phyloP scores from a whole-genome alignment of 1,284 basidiomycete species.

The Microbotryomycetes sp. region DNA sequence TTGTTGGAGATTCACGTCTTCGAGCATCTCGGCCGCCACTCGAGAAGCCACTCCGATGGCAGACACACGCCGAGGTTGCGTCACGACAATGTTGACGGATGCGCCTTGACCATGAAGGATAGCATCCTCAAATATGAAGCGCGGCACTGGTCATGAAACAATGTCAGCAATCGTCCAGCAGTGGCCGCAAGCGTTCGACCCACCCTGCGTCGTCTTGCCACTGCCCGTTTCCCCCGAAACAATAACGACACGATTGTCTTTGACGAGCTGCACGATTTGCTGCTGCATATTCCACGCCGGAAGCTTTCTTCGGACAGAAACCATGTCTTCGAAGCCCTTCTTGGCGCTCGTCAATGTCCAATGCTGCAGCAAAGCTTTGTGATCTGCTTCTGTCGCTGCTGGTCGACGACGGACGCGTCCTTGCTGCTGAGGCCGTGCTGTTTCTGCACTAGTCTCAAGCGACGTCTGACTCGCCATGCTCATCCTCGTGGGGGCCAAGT shows the following conservation, averaged over 20 bases:
- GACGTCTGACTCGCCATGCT: background rate
- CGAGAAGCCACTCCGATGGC: constrained; percentile 84
- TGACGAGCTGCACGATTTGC: constrained; percentile 58
- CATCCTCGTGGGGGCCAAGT: constrained; percentile 44
- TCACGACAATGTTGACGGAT: constrained; percentile 71
- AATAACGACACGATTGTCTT: constrained; percentile 56
- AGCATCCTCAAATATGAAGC: constrained; percentile 56
- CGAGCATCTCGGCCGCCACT: constrained; percentile 75
- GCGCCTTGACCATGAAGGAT: constrained; percentile 60
- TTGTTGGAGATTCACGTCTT: constrained; percentile 52
- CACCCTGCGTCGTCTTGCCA: constrained; percentile 81
- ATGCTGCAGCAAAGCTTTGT: constrained; percentile 50
- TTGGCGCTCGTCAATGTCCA: constrained; percentile 44
- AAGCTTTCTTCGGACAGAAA: constrained; percentile 56
- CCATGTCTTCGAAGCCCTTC: constrained; percentile 55
- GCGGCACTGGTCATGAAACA: constrained; percentile 16
- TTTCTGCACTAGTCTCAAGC: constrained; percentile 34
- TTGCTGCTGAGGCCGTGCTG: constrained; percentile 7
- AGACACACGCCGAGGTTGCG: constrained; percentile 83
- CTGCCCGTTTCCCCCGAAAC: constrained; percentile 80
- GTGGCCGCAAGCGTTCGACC: background rate
- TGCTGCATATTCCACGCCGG: constrained; percentile 66
- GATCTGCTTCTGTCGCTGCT: constrained; percentile 50
- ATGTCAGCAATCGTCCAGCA: background rate
- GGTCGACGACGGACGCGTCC: background rate